These are phyloP conservation scores for Fusarium coffeatum DNA, from an alignment of 2,329 filamentous ascomycete genomes.

Conservation along the genomic window DNA sequence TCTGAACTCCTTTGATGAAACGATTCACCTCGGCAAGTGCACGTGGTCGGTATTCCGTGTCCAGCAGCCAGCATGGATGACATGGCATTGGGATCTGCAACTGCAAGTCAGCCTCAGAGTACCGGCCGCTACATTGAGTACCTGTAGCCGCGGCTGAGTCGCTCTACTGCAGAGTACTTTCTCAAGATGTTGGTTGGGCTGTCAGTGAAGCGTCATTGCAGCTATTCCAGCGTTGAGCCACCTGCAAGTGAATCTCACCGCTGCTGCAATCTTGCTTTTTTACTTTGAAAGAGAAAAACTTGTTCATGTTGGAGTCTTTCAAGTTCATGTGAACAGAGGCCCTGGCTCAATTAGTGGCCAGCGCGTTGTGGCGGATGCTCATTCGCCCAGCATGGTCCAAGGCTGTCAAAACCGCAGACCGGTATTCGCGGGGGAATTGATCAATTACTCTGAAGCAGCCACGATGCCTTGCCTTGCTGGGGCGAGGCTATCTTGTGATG, in stretches of 20 bases:
- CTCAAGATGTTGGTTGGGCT: not conserved
- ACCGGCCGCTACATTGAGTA: not conserved
- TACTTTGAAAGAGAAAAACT: constrained; percentile 6
- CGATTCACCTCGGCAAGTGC: constrained; percentile 19
- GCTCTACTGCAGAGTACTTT: constrained; percentile 7
- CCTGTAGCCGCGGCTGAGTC: constrained; percentile 8
- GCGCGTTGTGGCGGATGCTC: constrained; percentile 44
- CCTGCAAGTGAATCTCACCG: constrained; percentile 31
- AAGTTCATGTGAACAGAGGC: constrained; percentile 6
- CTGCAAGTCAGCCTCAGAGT: constrained; percentile 7
- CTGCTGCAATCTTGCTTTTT: constrained; percentile 23
- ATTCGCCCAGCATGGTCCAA: constrained; percentile 37
- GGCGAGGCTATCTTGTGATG: constrained; percentile 36
- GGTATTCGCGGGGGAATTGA: constrained; percentile 17
- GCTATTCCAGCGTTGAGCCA: not conserved
- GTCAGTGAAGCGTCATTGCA: not conserved
- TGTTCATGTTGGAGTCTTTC: constrained; percentile 8
- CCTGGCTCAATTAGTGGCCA: constrained; percentile 36
- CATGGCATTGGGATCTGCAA: constrained; percentile 5
- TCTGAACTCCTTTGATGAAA: constrained; percentile 29
- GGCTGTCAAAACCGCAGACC: constrained; percentile 20
- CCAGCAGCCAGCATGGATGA: constrained; percentile 13
- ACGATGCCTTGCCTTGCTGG: not conserved
- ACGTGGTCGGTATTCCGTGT: not conserved
- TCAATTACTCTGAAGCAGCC: constrained; percentile 28